A percentile compares a stretch with the other conserved stretches of the same genome.
Conservation (phyloP, 257 asterid species). For the Solanum sejunctum region DNA sequence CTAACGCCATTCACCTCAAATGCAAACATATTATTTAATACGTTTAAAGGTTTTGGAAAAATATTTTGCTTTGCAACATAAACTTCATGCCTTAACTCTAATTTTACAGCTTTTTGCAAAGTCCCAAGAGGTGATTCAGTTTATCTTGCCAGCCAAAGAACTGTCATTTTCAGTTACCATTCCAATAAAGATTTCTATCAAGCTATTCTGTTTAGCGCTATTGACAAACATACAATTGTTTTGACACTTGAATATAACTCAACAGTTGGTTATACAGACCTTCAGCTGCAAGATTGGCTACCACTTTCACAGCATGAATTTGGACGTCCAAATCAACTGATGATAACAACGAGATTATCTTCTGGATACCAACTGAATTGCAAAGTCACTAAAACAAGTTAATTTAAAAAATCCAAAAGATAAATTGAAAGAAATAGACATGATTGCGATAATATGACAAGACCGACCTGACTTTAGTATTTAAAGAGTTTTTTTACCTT, state of each 20-base stretch:
- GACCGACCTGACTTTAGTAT: background rate
- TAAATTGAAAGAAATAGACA: background rate
- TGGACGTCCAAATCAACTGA: constrained; percentile 75
- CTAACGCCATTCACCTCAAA: background rate
- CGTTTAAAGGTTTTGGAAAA: background rate
- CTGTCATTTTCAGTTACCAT: background rate
- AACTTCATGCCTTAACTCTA: background rate
- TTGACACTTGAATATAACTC: background rate
- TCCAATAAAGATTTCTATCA: background rate
- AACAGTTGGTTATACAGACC: constrained; percentile 24
- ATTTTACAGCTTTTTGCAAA: background rate
- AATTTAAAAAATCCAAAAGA: background rate
- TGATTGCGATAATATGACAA: background rate
- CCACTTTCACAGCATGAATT: constrained; percentile 92
- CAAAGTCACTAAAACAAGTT: constrained; percentile 5
- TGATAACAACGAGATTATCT: constrained; percentile 63
- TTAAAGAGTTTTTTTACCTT: constrained; percentile 49
- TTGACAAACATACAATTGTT: background rate
- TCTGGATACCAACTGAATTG: constrained; percentile 76
- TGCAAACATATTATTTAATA: background rate
- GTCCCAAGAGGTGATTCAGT: background rate
- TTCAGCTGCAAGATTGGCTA: constrained; percentile 96
- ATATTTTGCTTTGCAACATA: background rate
- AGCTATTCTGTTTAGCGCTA: background rate
- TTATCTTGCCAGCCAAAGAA: background rate